Conservation (phyloP, 805 yeast genomes). For the Saturnispora ahearnii region DNA sequence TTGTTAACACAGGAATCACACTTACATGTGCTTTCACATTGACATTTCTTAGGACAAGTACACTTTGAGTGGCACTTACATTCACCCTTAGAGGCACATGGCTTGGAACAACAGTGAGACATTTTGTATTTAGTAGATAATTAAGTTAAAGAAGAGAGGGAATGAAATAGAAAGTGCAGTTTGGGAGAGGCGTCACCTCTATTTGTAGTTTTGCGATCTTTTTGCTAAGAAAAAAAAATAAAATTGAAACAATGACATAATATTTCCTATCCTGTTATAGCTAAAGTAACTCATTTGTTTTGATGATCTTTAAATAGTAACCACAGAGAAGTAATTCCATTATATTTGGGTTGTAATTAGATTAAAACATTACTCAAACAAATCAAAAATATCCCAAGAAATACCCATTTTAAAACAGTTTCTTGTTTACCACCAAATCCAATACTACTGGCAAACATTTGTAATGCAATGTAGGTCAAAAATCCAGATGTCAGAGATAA, state of each 20-base stretch:
- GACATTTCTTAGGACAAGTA: constrained; percentile 11
- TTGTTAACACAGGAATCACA: constrained; percentile 10
- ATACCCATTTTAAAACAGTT: constrained; percentile 48
- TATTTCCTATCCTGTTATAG: background rate
- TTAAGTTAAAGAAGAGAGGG: too few species aligned
- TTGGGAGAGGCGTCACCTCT: background rate
- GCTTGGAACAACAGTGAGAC: background rate
- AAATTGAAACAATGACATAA: too few species aligned
- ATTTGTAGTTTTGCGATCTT: constrained; percentile 2
- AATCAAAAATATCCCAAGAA: constrained; percentile 51
- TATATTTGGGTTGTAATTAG: background rate
- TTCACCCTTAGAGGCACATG: background rate
- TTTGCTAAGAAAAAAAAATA: background rate
- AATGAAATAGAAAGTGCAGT: background rate
- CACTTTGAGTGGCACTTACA: constrained; percentile 5
- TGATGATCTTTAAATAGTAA: background rate
- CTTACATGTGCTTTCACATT: constrained; percentile 9
- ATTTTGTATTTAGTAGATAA: background rate
- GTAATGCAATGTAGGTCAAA: constrained; percentile 67
- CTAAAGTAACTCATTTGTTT: background rate
- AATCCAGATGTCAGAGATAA: constrained; percentile 79
- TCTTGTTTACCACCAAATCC: constrained; percentile 68
- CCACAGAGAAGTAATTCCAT: too few species aligned
- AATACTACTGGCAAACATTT: constrained; percentile 79
- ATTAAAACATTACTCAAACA: constrained; percentile 32